Percentiles rank a stretch among this genome's conserved stretches.
These are phyloP conservation scores for Neohortaea acidophila DNA, from an alignment of 495 filamentous ascomycete species.

Conservation along the genomic window DNA sequence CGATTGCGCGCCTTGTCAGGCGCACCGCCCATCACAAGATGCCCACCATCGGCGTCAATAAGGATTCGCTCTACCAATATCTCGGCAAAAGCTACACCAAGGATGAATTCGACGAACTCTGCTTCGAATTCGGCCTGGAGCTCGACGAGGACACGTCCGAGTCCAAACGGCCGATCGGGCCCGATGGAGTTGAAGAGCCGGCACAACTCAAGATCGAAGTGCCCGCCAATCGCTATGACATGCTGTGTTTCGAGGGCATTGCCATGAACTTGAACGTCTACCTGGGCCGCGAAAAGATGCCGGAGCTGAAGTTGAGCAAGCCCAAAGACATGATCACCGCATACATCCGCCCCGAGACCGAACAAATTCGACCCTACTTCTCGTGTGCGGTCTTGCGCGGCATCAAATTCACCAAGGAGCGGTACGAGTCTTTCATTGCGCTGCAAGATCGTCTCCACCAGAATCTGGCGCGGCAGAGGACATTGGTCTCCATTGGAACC, in stretches of 20 bases:
- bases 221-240: slow-evolving; percentile 94
- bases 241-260: slow-evolving; percentile 97
- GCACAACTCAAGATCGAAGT: slow-evolving; percentile 97
- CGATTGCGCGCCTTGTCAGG: slow-evolving; percentile 4
- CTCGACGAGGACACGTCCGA: slow-evolving; percentile 89
- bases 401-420: slow-evolving; percentile 76
- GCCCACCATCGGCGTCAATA: slow-evolving; percentile 92
- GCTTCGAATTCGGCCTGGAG: slow-evolving; percentile 97
- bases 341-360: slow-evolving; percentile 62
- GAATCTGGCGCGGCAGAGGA: slow-evolving; percentile 84
- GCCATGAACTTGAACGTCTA: slow-evolving; percentile 93
- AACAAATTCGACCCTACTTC: slow-evolving; percentile 67
- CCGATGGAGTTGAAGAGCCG: slow-evolving; percentile 66
- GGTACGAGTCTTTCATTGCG: slow-evolving; percentile 93
- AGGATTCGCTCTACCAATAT: slow-evolving; percentile 84
- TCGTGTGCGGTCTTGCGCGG: slow-evolving; percentile 76
- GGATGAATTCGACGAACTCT: slow-evolving; percentile 89
- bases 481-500: slow-evolving; percentile 88
- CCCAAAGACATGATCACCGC: slow-evolving; percentile 63
- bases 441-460: slow-evolving; percentile 97
- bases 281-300: slow-evolving; percentile 52
- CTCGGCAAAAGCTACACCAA: slow-evolving; percentile 82
- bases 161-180: slow-evolving; percentile 47
- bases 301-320: slow-evolving; percentile 59
- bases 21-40: slow-evolving; percentile 31